These are phyloP conservation scores for Spiraea crenata DNA, from an alignment of 331 rosid species.

Conservation along the genomic window DNA sequence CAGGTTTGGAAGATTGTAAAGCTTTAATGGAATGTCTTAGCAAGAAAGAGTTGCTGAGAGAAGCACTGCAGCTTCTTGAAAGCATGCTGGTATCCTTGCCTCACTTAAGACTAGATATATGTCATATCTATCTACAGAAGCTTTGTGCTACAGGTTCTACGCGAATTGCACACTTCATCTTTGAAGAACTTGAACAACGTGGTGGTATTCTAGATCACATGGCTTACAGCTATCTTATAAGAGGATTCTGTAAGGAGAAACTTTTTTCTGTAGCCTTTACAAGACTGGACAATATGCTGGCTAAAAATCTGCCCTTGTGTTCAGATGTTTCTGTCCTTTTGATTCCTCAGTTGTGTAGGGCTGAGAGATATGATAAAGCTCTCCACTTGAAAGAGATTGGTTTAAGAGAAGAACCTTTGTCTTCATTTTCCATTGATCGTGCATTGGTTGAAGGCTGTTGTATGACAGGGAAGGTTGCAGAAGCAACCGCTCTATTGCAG, in stretches of 20 bases:
- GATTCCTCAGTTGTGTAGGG: slow-evolving; percentile 61
- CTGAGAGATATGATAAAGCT: slow-evolving; percentile 51
- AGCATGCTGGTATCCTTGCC: slow-evolving; percentile 56
- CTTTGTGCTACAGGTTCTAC: slow-evolving; percentile 49
- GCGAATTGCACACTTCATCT: slow-evolving; percentile 35
- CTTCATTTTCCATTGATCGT: slow-evolving; percentile 31
- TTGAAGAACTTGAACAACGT: slow-evolving; percentile 45
- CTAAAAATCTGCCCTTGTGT: slow-evolving; percentile 41
- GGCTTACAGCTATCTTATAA: slow-evolving; percentile 50
- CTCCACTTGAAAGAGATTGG: slow-evolving; percentile 49
- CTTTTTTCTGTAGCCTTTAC: slow-evolving; percentile 48
- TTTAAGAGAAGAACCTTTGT: slow-evolving; percentile 39
- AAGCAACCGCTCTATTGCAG: slow-evolving; percentile 43
- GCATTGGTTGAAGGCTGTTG: slow-evolving; percentile 62
- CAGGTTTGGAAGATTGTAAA: slow-evolving; percentile 51
- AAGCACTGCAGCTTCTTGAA: slow-evolving; percentile 68
- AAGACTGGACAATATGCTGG: slow-evolving; percentile 54
- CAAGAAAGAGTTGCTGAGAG: slow-evolving; percentile 38
- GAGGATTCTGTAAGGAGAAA: slow-evolving; percentile 50
- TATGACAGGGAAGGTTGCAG: slow-evolving; percentile 41
- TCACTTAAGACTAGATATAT: slow-evolving; percentile 41
- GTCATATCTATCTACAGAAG: slow-evolving; percentile 47
- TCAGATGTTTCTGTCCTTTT: slow-evolving; percentile 49
- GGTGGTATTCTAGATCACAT: slow-evolving; percentile 45
- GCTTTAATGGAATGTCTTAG: slow-evolving; percentile 50